These are phyloP conservation scores for Ascochyta fabae DNA, from an alignment of 2,329 filamentous ascomycete genomes.

Conservation along the genomic window DNA sequence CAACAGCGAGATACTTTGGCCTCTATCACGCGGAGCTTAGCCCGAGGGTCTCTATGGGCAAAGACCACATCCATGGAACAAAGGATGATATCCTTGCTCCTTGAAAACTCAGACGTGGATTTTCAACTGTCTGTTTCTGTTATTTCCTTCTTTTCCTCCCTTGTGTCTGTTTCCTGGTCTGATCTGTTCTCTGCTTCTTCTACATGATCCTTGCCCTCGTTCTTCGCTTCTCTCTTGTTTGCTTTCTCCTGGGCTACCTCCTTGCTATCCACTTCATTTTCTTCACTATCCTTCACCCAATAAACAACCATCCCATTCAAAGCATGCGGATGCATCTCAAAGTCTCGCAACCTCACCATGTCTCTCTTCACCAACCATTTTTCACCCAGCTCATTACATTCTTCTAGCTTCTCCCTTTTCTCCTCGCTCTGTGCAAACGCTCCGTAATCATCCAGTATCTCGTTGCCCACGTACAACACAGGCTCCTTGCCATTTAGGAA, in stretches of 20 bases:
- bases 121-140: not conserved
- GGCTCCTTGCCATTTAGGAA: slow-evolving; percentile 42
- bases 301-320: slow-evolving; percentile 45
- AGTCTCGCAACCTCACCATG: slow-evolving; percentile 28
- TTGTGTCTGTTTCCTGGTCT: not conserved
- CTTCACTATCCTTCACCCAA: slow-evolving; percentile 11
- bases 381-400: slow-evolving; percentile 40
- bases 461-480: slow-evolving; percentile 45
- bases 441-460: slow-evolving; percentile 41
- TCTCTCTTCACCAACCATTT: slow-evolving; percentile 29
- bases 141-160: not conserved
- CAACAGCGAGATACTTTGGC: too few relatives aligned
- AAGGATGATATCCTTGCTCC: too few relatives aligned
- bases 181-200: not conserved
- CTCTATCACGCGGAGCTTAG: too few relatives aligned
- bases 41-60: too few relatives aligned
- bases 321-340: slow-evolving; percentile 41
- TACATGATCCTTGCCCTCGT: not conserved
- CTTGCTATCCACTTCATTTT: not conserved
- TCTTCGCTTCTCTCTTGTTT: not conserved
- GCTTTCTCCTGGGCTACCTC: not conserved
- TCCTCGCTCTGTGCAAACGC: slow-evolving; percentile 32
- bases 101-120: too few relatives aligned
- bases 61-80: too few relatives aligned
- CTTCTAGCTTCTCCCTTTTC: slow-evolving; percentile 31